Conservation (phyloP, 176 grass and related monocot genomes). For the Rhynchospora tenuis region DNA sequence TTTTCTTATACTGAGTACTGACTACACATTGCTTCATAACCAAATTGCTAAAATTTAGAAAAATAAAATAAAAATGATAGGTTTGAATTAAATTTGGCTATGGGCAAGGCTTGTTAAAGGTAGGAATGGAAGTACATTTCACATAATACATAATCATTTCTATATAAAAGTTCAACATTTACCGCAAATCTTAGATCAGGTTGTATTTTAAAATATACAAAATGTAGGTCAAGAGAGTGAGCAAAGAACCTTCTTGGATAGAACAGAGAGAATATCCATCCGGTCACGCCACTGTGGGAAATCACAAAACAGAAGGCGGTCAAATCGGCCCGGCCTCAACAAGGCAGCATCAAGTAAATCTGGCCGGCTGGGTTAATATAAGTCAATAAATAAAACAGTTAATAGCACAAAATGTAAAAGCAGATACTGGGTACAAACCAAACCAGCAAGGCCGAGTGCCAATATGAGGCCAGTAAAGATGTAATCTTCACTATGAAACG, state of each 20-base stretch:
- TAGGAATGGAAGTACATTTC: background rate
- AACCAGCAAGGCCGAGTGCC: background rate
- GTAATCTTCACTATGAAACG: background rate
- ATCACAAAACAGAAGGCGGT: constrained; percentile 88
- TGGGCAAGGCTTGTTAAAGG: background rate
- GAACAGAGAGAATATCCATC: constrained; percentile 82
- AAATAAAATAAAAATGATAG: no score
- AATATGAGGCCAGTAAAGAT: background rate
- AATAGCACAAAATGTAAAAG: background rate
- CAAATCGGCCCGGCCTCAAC: constrained; percentile 84
- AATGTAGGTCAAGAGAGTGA: background rate
- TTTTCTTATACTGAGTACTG: background rate
- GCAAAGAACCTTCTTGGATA: constrained; percentile 53
- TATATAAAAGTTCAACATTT: background rate
- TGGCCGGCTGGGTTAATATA: constrained; percentile 57
- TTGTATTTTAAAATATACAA: background rate
- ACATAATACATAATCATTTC: background rate
- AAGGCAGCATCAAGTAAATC: constrained; percentile 92
- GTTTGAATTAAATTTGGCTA: background rate
- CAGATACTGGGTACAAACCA: background rate
- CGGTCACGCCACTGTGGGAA: constrained; percentile 72
- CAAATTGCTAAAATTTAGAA: background rate
- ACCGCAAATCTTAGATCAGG: background rate
- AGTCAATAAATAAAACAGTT: background rate
- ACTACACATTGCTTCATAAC: background rate